phyloP scores from a whole-genome alignment of 2,329 filamentous ascomycete species.

The Zymoseptoria passerinii region DNA sequence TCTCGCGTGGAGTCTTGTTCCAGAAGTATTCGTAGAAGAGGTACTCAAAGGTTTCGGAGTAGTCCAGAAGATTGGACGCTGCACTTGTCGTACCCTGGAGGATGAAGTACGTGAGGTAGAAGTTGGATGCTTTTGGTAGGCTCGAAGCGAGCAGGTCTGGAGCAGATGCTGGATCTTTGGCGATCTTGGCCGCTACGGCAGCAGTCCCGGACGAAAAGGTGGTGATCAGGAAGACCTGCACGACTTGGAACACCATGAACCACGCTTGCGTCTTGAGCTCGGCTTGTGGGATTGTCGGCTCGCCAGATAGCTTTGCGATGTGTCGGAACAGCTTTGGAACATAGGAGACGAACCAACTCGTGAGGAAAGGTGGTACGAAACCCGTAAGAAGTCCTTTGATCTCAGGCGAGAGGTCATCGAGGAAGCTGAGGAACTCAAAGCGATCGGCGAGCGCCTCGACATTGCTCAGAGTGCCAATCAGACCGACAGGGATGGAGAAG shows the following conservation, averaged over 20 bases:
- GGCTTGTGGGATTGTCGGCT: constrained; percentile 36
- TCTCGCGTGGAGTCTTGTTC: constrained; percentile 40
- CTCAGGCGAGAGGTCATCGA: constrained; percentile 24
- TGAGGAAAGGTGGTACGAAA: constrained; percentile 26
- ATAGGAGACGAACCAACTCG: constrained; percentile 28
- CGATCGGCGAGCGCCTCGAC: constrained; percentile 26
- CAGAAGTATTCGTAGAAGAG: constrained; percentile 27
- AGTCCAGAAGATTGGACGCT: constrained; percentile 26
- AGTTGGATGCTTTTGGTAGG: constrained; percentile 34
- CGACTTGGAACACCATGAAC: constrained; percentile 35
- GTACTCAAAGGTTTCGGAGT: constrained; percentile 28
- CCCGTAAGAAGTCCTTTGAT: constrained; percentile 26
- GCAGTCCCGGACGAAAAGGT: constrained; percentile 33
- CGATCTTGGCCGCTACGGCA: constrained; percentile 27
- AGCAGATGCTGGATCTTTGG: constrained; percentile 26
- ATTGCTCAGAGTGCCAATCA: constrained; percentile 30
- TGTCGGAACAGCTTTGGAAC: constrained; percentile 30
- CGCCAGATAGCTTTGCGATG: constrained; percentile 28
- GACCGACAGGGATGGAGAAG: constrained; percentile 29
- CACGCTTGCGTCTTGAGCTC: constrained; percentile 35
- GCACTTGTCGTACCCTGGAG: constrained; percentile 29
- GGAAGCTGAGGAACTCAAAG: constrained; percentile 24
- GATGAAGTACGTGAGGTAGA: constrained; percentile 36
- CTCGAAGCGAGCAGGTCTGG: constrained; percentile 29
- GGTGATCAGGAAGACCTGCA: constrained; percentile 36